Evolutionary conservation across 768 basidiomycete species (phyloP).

Genomic region (Trametes cubensis): DNA sequence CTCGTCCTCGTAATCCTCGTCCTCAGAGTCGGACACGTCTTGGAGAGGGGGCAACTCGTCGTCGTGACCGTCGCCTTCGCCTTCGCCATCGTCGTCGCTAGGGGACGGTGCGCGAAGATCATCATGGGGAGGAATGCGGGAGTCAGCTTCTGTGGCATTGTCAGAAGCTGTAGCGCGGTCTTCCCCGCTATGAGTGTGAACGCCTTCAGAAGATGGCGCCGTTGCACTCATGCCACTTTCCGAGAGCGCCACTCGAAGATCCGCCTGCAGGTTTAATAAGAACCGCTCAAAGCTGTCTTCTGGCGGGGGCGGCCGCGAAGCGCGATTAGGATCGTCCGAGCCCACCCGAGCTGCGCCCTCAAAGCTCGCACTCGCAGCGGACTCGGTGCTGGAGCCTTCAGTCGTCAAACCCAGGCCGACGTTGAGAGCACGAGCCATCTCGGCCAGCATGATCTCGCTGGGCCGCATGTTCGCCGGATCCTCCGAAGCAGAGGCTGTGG

Average conservation of each 20-base stretch:
- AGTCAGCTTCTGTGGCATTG: not conserved
- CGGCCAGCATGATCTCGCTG: constrained; percentile 71
- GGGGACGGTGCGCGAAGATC: not conserved
- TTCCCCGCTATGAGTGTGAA: not conserved
- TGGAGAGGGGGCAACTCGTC: constrained; percentile 37
- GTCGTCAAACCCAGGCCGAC: constrained; percentile 53
- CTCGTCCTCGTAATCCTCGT: constrained; percentile 35
- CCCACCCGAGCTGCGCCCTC: not conserved
- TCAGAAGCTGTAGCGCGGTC: not conserved
- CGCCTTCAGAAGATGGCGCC: not conserved
- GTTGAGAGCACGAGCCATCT: constrained; percentile 82
- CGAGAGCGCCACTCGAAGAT: constrained; percentile 65
- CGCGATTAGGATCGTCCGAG: not conserved
- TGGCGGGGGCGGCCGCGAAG: constrained; percentile 37
- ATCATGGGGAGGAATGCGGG: not conserved
- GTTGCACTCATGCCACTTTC: constrained; percentile 30
- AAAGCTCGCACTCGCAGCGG: not conserved
- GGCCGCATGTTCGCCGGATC: constrained; percentile 46
- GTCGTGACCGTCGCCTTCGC: constrained; percentile 10
- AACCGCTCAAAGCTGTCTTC: constrained; percentile 84
- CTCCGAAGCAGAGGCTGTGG: not conserved
- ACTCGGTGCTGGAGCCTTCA: constrained; percentile 4
- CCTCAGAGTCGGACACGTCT: constrained; percentile 41
- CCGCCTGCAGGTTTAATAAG: constrained; percentile 74
- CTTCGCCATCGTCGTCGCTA: constrained; percentile 25